Evolutionary conservation across 2,329 filamentous ascomycete genomes (phyloP).

Genomic region (Ploettnerulaceae sp.): DNA sequence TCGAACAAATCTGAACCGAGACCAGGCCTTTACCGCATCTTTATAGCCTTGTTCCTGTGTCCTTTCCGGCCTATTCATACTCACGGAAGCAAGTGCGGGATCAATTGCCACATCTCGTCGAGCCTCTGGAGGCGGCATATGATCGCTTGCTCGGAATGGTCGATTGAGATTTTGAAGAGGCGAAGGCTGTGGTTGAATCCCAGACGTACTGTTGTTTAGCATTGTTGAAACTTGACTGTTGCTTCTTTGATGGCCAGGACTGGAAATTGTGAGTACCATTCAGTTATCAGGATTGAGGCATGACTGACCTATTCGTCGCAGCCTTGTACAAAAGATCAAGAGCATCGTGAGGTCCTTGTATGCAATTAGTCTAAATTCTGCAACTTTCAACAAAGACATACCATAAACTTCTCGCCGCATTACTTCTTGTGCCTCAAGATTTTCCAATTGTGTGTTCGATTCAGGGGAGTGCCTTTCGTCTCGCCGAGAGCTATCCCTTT

Average conservation of each 20-base stretch:
- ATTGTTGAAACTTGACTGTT: conserved; percentile 28
- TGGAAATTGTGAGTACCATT: background rate
- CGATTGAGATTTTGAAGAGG: conserved; percentile 17
- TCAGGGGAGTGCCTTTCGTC: conserved; percentile 42
- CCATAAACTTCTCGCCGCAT: conserved; percentile 72
- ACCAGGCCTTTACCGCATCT: conserved; percentile 82
- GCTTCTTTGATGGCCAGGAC: conserved; percentile 34
- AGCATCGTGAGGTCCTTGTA: conserved; percentile 71
- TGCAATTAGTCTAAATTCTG: background rate
- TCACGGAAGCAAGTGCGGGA: conserved; percentile 25
- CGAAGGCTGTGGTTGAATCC: conserved; percentile 18
- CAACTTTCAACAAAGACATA: background rate
- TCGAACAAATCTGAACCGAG: conserved; percentile 86
- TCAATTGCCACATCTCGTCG: conserved; percentile 28
- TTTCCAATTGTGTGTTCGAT: conserved; percentile 57
- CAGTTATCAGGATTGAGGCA: background rate
- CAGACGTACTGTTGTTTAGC: conserved; percentile 15
- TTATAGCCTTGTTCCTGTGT: conserved; percentile 51
- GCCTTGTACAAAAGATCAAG: conserved; percentile 89
- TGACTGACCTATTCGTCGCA: conserved; percentile 50
- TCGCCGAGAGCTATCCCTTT: conserved; percentile 35
- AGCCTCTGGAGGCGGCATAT: conserved; percentile 21
- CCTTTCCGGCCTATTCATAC: conserved; percentile 12
- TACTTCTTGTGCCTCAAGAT: conserved; percentile 58
- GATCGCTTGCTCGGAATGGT: conserved; percentile 21